Base-by-base conservation (phyloP, 805 yeast genomes). In the Kuraishia floccosa region DNA sequence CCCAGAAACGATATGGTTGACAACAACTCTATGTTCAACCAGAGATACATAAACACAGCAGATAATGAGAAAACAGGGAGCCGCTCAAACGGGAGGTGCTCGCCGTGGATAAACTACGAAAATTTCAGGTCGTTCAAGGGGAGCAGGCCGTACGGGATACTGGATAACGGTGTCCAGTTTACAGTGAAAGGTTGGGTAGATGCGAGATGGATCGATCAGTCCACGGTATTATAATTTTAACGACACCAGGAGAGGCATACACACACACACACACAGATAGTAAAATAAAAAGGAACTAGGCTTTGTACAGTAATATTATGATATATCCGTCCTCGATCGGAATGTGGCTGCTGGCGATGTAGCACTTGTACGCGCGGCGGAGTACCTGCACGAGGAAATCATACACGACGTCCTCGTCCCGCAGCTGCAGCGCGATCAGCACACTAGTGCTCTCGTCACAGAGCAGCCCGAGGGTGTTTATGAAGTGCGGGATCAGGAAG, bases 171-270 rank as follows among this genome's bases (percentile, higher is more conserved):
- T 27, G 41, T 37, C 22, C 75, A 68, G 39, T 68, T 58, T 38
- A 66, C 72, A 10, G 66, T 63, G 12, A 65, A 61, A 39, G 72
- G 72, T 5, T 68, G 73, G 72, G 53, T 56, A 34, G 60, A 67
- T 38, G 44, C 56, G 31, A 42, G 70, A 31, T 68, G 73, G 73
- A 30, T 58, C 30, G 34, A 45, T 6, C n/a, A 3, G 15, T 12
- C 27, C 5, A n/a, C n/a, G n/a, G n/a, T n/a, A n/a, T n/a, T n/a
- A n/a, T n/a, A n/a, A n/a, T n/a, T n/a, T n/a, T n/a, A n/a, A n/a
- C n/a, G n/a, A n/a, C n/a, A n/a, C n/a, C n/a, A n/a, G n/a, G n/a
- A n/a, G n/a, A n/a, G n/a, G n/a, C n/a, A n/a, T n/a, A n/a, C n/a
- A n/a, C n/a, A n/a, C n/a, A n/a, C n/a, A n/a, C n/a, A n/a, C n/a